Conservation (phyloP, 2,329 filamentous ascomycete genomes). For the Aspergillus transmontanensis region DNA sequence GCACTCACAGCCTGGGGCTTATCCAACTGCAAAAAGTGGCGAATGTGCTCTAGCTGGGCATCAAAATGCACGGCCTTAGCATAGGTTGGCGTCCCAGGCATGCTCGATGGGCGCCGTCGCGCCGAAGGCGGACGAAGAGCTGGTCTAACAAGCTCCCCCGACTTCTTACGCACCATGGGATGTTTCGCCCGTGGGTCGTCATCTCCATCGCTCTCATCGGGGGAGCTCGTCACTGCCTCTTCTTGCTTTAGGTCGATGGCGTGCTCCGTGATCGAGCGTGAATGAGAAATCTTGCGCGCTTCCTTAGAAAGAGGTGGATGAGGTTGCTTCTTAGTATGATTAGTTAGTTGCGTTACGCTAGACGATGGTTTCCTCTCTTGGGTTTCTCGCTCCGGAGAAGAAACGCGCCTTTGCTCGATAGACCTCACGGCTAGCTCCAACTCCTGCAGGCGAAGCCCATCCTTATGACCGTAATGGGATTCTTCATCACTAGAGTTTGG, state of each 20-base stretch:
- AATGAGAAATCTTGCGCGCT: slow-evolving; percentile 64
- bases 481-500: slow-evolving; percentile 81
- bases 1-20: slow-evolving; percentile 94
- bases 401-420: slow-evolving; percentile 57
- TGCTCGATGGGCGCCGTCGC: slow-evolving; percentile 84
- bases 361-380: slow-evolving; percentile 21
- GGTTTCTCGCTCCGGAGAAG: slow-evolving; percentile 33
- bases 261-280: slow-evolving; percentile 61
- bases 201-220: slow-evolving; percentile 56
- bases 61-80: slow-evolving; percentile 99
- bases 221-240: slow-evolving; percentile 47
- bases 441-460: slow-evolving; percentile 59
- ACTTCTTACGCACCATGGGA: slow-evolving; percentile 97
- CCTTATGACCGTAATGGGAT: slow-evolving; percentile 43
- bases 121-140: slow-evolving; percentile 76
- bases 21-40: slow-evolving; percentile 93
- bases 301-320: slow-evolving; percentile 53
- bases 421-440: slow-evolving; percentile 81
- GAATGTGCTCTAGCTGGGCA: slow-evolving; percentile 90
- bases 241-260: slow-evolving; percentile 50
- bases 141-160: slow-evolving; percentile 91
- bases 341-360: slow-evolving; percentile 34
- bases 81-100: slow-evolving; percentile 95
- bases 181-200: slow-evolving; percentile 71
- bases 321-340: slow-evolving; percentile 21